Percentiles rank a stretch among this genome's conserved stretches.
phyloP scores from a whole-genome alignment of 306 rosid species.

The Citrullus colocynthis region DNA sequence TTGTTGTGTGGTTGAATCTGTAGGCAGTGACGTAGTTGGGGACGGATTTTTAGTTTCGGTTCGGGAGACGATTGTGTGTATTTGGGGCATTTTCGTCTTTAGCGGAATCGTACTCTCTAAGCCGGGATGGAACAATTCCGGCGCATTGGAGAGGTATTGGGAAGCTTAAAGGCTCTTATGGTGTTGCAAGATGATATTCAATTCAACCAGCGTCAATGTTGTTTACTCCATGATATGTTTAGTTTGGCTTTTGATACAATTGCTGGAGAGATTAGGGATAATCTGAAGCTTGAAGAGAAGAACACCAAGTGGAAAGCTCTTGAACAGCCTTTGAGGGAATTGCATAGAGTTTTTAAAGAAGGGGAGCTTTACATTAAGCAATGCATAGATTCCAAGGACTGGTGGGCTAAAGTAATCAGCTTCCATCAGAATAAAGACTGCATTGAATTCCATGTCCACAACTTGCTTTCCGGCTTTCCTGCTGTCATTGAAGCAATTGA shows the following conservation, averaged over 20 bases:
- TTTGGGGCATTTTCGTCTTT: not conserved
- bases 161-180: slow-evolving; percentile 80
- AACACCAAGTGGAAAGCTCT: slow-evolving; percentile 74
- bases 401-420: slow-evolving; percentile 64
- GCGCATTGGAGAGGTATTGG: slow-evolving; percentile 87
- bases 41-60: not conserved
- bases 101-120: not conserved
- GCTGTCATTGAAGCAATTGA: slow-evolving; percentile 81
- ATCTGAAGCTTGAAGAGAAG: slow-evolving; percentile 58
- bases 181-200: slow-evolving; percentile 64
- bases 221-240: slow-evolving; percentile 46
- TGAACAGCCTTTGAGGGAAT: slow-evolving; percentile 61
- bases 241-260: slow-evolving; percentile 66
- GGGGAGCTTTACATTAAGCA: slow-evolving; percentile 57
- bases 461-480: slow-evolving; percentile 55
- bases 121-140: slow-evolving; percentile 96
- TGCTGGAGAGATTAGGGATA: slow-evolving; percentile 56
- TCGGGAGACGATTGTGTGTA: not conserved
- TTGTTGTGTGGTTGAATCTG: not conserved
- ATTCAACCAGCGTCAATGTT: slow-evolving; percentile 59
- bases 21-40: not conserved
- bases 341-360: slow-evolving; percentile 66
- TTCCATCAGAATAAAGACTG: slow-evolving; percentile 54
- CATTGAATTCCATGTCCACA: slow-evolving; percentile 70
- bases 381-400: slow-evolving; percentile 57